These are phyloP conservation scores for Huiozyma naganishii DNA, from an alignment of 805 yeast species.

Conservation along the genomic window DNA sequence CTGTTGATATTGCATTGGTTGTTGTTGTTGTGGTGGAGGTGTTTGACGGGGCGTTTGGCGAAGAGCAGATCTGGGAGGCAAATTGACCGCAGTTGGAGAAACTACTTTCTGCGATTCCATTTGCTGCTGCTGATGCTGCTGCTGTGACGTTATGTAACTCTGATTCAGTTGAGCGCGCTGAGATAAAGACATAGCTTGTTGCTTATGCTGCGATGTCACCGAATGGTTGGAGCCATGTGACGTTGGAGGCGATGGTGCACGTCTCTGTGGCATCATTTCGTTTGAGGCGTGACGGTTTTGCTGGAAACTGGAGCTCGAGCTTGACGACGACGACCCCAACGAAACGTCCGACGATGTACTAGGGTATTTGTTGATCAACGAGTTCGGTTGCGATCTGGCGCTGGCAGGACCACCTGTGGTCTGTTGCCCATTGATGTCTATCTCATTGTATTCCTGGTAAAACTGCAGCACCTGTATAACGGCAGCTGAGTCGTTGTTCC, in stretches of 20 bases:
- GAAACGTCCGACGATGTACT: slow-evolving; percentile 1
- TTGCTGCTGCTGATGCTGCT: not conserved
- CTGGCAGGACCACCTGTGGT: not conserved
- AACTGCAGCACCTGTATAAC: slow-evolving; percentile 86
- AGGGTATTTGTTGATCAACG: slow-evolving; percentile 4
- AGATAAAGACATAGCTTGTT: not conserved
- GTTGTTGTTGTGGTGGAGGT: slow-evolving; percentile 18
- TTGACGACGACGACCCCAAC: not conserved
- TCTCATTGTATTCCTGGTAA: slow-evolving; percentile 39
- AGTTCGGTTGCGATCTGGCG: not conserved
- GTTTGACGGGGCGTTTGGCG: slow-evolving; percentile 3
- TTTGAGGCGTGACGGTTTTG: slow-evolving; percentile 1
- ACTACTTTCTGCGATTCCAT: not conserved
- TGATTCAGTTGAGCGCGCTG: no score
- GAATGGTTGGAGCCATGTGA: slow-evolving; percentile 5
- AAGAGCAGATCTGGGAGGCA: not conserved
- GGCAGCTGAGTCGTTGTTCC: slow-evolving; percentile 88
- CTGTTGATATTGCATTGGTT: not conserved
- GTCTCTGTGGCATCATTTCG: slow-evolving; percentile 18
- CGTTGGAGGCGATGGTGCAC: slow-evolving; percentile 23
- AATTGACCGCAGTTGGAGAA: slow-evolving; percentile 1
- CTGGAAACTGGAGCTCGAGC: not conserved
- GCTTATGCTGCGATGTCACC: slow-evolving; percentile 1
- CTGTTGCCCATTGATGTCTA: slow-evolving; percentile 5
- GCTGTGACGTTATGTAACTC: not conserved